Percentiles rank a stretch among this genome's conserved stretches.
These are phyloP conservation scores for Primulina huaijiensis DNA, from an alignment of 257 asterid species.

Conservation along the genomic window DNA sequence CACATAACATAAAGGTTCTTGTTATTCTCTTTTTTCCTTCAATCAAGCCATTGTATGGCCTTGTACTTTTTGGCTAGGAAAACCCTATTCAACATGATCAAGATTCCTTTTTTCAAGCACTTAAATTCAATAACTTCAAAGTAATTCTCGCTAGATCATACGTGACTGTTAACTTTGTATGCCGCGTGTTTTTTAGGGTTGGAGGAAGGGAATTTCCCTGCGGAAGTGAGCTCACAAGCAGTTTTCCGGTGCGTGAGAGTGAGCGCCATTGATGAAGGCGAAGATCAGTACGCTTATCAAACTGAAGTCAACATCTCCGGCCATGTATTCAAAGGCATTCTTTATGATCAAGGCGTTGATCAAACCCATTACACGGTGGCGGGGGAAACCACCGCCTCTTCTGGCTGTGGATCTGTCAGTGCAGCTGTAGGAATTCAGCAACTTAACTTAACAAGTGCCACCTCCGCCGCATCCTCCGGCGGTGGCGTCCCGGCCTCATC, in stretches of 20 bases:
- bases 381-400: constrained; percentile 22
- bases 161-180: not conserved
- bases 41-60: too few relatives aligned
- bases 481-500: constrained; percentile 23
- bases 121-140: too few relatives aligned
- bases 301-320: constrained; percentile 50
- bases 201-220: constrained; percentile 46
- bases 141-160: too few relatives aligned
- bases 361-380: too few relatives aligned
- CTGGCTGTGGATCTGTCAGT: constrained; percentile 42
- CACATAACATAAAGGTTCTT: too few relatives aligned
- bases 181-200: constrained; percentile 31
- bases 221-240: constrained; percentile 43
- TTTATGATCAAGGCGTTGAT: constrained; percentile 49
- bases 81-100: too few relatives aligned
- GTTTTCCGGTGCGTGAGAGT: constrained; percentile 49
- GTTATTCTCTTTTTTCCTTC: too few relatives aligned
- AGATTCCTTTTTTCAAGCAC: too few relatives aligned
- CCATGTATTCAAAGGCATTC: constrained; percentile 48
- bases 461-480: not conserved
- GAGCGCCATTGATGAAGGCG: constrained; percentile 44
- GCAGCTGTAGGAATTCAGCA: constrained; percentile 32
- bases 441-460: constrained; percentile 26
- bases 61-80: too few relatives aligned
- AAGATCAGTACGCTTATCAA: constrained; percentile 48